Percentiles rank a stretch among this genome's conserved stretches.
phyloP scores from a whole-genome alignment of 2,329 filamentous ascomycete species.

The Colletotrichum orbiculare region DNA sequence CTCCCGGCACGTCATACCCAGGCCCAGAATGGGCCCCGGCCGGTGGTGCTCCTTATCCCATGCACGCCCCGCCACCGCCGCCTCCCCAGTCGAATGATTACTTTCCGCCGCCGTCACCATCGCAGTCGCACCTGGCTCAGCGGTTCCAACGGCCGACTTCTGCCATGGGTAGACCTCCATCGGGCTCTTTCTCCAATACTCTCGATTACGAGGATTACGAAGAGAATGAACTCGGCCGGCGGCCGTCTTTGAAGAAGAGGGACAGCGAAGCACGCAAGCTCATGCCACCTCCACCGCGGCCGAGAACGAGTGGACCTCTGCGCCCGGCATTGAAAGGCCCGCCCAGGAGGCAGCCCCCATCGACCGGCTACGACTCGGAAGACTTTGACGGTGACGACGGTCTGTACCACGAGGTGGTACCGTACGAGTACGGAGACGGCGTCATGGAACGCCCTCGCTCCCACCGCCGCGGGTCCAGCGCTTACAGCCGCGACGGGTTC shows the following conservation, averaged over 20 bases:
- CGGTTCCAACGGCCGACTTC: conserved; percentile 47
- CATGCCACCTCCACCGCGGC: conserved; percentile 57
- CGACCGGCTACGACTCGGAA: conserved; percentile 50
- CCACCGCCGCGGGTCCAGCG: conserved; percentile 44
- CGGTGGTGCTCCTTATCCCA: conserved; percentile 21
- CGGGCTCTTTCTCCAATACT: conserved; percentile 42
- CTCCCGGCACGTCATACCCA: conserved; percentile 22
- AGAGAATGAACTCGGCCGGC: conserved; percentile 52
- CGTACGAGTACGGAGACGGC: conserved; percentile 47
- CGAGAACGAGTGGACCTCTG: conserved; percentile 41
- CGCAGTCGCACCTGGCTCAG: conserved; percentile 38
- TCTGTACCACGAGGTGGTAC: conserved; percentile 53
- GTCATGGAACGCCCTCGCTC: conserved; percentile 47
- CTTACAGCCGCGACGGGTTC: conserved; percentile 53
- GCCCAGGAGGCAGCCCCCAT: conserved; percentile 43
- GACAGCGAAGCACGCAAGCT: conserved; percentile 56
- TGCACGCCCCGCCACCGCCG: conserved; percentile 14
- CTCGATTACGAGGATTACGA: conserved; percentile 55
- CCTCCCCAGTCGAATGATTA: conserved; percentile 25
- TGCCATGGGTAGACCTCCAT: conserved; percentile 49
- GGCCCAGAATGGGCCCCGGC: conserved; percentile 22
- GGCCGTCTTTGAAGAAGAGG: conserved; percentile 56
- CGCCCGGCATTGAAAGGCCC: conserved; percentile 43
- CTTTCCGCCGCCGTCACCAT: conserved; percentile 23
- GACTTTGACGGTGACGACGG: conserved; percentile 48